Percentiles rank a stretch among this genome's conserved stretches.
These are phyloP conservation scores for Cystobasidium onofrii DNA, from an alignment of 768 basidiomycete genomes.

Conservation along the genomic window DNA sequence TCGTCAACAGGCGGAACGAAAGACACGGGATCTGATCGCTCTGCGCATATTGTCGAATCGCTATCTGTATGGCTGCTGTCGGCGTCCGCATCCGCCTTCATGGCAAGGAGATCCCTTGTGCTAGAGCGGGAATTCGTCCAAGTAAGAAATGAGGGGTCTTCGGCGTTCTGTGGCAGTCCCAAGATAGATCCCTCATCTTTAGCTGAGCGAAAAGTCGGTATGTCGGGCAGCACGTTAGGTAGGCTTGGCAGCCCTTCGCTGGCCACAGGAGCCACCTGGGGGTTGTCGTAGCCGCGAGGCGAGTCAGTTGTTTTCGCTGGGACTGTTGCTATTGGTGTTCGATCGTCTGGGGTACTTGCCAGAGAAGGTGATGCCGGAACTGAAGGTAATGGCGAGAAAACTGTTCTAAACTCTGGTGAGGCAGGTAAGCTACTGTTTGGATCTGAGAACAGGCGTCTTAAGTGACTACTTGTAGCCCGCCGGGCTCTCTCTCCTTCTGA, in stretches of 20 bases:
- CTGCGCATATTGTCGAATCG: slow-evolving; percentile 48
- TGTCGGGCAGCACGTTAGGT: not conserved
- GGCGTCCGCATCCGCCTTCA: not conserved
- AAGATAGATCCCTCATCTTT: not conserved
- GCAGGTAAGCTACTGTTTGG: slow-evolving; percentile 19
- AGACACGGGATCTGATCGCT: slow-evolving; percentile 30
- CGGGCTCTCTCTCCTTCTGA: slow-evolving; percentile 52
- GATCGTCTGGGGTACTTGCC: not conserved
- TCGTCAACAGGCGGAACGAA: not conserved
- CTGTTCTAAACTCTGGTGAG: slow-evolving; percentile 10
- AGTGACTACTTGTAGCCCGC: slow-evolving; percentile 45
- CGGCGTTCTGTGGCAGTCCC: not conserved
- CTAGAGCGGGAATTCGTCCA: too few relatives aligned
- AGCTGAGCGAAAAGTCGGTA: not conserved
- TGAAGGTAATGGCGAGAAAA: slow-evolving; percentile 16
- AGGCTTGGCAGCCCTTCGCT: not conserved
- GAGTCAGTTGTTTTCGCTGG: not conserved
- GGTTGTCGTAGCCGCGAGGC: not conserved
- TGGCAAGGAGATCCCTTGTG: not conserved
- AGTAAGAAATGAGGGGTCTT: too few relatives aligned
- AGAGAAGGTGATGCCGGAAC: slow-evolving; percentile 10
- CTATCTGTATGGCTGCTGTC: slow-evolving; percentile 44
- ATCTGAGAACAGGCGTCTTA: slow-evolving; percentile 46
- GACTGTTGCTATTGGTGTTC: not conserved
- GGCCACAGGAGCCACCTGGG: not conserved